Evolutionary conservation across 2,329 filamentous ascomycete species (phyloP), one percentile per base, ranked within the genome.

Genomic region (Capronia americana): DNA sequence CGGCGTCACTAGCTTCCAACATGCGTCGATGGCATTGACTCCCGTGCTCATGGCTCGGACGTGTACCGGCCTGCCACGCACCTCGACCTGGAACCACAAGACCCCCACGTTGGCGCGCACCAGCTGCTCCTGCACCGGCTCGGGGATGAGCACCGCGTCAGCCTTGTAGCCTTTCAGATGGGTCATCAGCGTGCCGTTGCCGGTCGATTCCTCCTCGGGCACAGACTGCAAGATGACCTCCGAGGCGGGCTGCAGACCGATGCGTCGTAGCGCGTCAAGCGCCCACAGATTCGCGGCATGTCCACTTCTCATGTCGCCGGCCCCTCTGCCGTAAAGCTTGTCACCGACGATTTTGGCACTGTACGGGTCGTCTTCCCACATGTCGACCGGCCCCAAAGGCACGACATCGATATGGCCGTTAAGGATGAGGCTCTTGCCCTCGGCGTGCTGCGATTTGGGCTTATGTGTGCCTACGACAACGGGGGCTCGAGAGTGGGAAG

Each of bases 151-250:
- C 26, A 64, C 69, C 14, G 66, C 69, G 32, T 70, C 69, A 8
- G 69, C 69, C 61, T 68, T 70, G 56, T 70, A 70, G 2, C 69
- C 69, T 48, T 70, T 70, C 41, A 70, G 24, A 53, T 69, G 69
- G 5, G 69, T 68, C 69, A 69, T 70, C 32, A 70, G 24, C 8
- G 69, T 70, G 30, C 69, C 69, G 51, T 70, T 70, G 61, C 69
- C 69, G 8, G 69, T 70, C 4, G 66, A 68, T 34, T 70, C 66
- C 56, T 70, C 69, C 55, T 70, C 69, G 26, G 63, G 58, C 10
- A 70, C 69, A 26, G 63, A 64, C 61, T 70, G 59, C 38, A 70
- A 41, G 20, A 70, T 69, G 23, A 70, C 69, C 55, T 70, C 66
- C 2, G 63, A 61, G 4, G 69, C 69, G 14, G 69, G 69, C 58